Percentiles rank a stretch among this genome's conserved stretches.
These are phyloP conservation scores for Talaromyces sp. DNA, from an alignment of 2,329 filamentous ascomycete species.

Conservation along the genomic window DNA sequence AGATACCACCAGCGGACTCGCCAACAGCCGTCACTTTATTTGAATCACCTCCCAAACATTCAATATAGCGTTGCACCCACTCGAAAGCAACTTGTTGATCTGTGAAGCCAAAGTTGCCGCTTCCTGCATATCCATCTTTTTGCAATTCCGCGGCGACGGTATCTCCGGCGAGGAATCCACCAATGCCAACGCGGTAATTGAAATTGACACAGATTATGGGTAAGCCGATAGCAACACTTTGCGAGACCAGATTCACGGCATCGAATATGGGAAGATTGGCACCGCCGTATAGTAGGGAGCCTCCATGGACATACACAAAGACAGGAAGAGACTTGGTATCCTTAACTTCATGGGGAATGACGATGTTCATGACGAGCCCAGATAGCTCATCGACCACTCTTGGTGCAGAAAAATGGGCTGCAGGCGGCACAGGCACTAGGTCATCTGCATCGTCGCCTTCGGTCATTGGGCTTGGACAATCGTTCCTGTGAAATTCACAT, in stretches of 20 bases:
- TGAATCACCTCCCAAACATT: slow-evolving; percentile 36
- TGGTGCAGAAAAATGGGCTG: slow-evolving; percentile 16
- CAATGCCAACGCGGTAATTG: slow-evolving; percentile 31
- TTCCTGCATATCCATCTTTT: slow-evolving; percentile 22
- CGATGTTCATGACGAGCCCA: slow-evolving; percentile 31
- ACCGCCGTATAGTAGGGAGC: slow-evolving; percentile 30
- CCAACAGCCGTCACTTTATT: slow-evolving; percentile 33
- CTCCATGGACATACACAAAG: slow-evolving; percentile 31
- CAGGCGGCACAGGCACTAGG: slow-evolving; percentile 26
- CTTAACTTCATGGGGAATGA: slow-evolving; percentile 14
- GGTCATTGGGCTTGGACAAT: slow-evolving; percentile 24
- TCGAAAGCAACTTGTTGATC: slow-evolving; percentile 36
- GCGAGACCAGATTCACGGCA: slow-evolving; percentile 28
- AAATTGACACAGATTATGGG: slow-evolving; percentile 30
- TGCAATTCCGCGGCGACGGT: slow-evolving; percentile 20
- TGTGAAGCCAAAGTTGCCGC: slow-evolving; percentile 45
- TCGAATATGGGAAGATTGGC: slow-evolving; percentile 31
- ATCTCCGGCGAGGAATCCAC: slow-evolving; percentile 26
- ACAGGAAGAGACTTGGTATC: slow-evolving; percentile 18
- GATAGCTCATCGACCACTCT: slow-evolving; percentile 22
- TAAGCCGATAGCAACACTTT: slow-evolving; percentile 22
- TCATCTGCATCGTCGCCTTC: slow-evolving; percentile 26
- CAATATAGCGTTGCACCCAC: slow-evolving; percentile 40
- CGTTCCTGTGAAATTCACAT: slow-evolving; percentile 14
- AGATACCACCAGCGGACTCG: slow-evolving; percentile 32